Conservation (phyloP, 2,329 filamentous ascomycete species). For the Trichoderma sp. region DNA sequence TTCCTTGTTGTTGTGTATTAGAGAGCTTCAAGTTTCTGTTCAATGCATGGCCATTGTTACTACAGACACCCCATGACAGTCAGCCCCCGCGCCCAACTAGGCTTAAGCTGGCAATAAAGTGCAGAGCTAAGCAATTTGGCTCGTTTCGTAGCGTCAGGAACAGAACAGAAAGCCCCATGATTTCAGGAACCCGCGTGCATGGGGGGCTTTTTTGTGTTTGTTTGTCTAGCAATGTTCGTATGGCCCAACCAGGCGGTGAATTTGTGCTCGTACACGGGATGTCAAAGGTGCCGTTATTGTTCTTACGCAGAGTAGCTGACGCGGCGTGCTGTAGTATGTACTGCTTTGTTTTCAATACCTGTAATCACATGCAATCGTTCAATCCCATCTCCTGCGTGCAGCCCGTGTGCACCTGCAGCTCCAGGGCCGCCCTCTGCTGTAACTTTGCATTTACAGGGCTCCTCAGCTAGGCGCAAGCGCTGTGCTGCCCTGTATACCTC, state of each 20-base stretch:
- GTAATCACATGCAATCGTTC: not conserved
- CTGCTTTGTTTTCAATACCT: not conserved
- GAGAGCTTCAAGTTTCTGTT: not conserved
- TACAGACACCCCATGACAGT: not conserved
- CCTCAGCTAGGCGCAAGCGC: no score
- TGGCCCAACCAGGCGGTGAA: not conserved
- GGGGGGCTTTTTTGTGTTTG: not conserved
- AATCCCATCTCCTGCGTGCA: no score
- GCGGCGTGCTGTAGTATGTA: not conserved
- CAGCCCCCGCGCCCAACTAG: not conserved
- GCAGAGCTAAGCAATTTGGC: slow-evolving; percentile 4
- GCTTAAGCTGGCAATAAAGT: not conserved
- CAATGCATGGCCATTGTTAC: not conserved
- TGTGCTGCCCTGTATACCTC: not conserved
- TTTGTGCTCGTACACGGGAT: not conserved
- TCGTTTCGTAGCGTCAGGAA: slow-evolving; percentile 15
- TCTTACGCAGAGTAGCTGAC: not conserved
- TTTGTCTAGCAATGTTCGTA: not conserved
- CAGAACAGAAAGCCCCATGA: not conserved
- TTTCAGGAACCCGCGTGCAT: slow-evolving; percentile 2
- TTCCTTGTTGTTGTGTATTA: no score
- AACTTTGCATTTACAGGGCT: not conserved
- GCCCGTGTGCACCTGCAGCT: not conserved
- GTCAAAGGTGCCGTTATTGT: not conserved
- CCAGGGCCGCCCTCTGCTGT: no score